Evolutionary conservation across 768 basidiomycete genomes (phyloP), one percentile per base, ranked within the genome.

Genomic region (Mycena alexandri): DNA sequence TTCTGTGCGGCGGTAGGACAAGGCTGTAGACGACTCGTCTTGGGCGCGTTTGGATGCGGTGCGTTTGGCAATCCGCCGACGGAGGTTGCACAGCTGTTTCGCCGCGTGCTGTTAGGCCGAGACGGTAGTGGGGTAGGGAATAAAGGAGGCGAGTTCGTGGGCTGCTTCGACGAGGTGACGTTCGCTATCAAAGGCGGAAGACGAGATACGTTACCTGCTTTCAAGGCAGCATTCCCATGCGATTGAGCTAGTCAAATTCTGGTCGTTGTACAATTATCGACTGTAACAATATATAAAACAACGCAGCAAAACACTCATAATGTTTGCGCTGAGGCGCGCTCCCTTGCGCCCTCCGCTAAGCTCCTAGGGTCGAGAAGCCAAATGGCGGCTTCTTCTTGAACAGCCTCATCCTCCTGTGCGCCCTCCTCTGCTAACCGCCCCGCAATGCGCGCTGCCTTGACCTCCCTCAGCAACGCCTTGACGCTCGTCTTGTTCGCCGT

Each of bases 401-500:
- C 65, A 34, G 22, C 65, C 57, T 69, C 51, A 8, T 50, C 60
- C 48, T 59, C 68, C 34, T 55, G 54, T 16, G 56, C 63, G 14
- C 73, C 65, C 14, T 78, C 78, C 14, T 76, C 78, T 25, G 78
- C 80, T 4, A 81, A 63, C 21, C 76, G 72, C 2, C 78, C 79
- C 34, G 76, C 75, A 29, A 79, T 72, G 34, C 79, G 79, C 2
- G 79, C 78, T 17, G 77, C 73, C 62, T 82, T 85, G 77, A 94
- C 85, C 76, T 91, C 91, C 66, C 88, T 82, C 65, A 95, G 67
- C n/a, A 96, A 81, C 24, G 89, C 89, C 73, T 85, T 89, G 25
- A 95, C 87, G 70, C 94, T 94, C 34, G 90, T 85, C 69, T 87
- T 84, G 71, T 97, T 96, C 11, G 93, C 93, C 5, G 94, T 96